These are phyloP conservation scores for Dothideomycetes sp. DNA, from an alignment of 2,329 filamentous ascomycete species.

Conservation along the genomic window DNA sequence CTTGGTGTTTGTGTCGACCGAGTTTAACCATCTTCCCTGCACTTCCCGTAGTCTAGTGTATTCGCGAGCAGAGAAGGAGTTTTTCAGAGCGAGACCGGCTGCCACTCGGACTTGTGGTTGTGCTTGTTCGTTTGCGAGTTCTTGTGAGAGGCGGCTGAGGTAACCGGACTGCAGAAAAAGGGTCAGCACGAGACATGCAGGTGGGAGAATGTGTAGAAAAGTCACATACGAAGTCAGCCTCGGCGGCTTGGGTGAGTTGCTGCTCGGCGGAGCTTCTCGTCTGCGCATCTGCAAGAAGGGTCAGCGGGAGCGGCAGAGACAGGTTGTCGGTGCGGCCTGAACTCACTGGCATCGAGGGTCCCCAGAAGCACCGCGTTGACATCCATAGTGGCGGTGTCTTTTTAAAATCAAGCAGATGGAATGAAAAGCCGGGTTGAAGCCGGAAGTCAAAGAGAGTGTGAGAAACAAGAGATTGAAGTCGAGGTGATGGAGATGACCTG, in stretches of 20 bases:
- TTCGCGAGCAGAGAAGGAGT: conserved; percentile 93
- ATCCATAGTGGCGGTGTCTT: conserved; percentile 56
- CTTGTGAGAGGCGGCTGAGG: conserved; percentile 81
- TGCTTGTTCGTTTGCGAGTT: conserved; percentile 83
- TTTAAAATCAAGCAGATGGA: neutral
- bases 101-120: conserved; percentile 80
- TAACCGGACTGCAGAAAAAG: conserved; percentile 62
- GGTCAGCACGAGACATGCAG: conserved; percentile 17
- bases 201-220: conserved; percentile 22
- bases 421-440: neutral
- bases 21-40: conserved; percentile 84
- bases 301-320: neutral
- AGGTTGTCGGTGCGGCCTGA: conserved; percentile 23
- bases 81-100: conserved; percentile 93
- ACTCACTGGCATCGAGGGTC: conserved; percentile 86
- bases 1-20: conserved; percentile 74
- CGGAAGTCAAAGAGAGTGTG: neutral
- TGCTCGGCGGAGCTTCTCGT: conserved; percentile 87
- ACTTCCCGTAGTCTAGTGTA: conserved; percentile 76
- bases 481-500: neutral
- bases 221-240: conserved; percentile 86
- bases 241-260: conserved; percentile 83
- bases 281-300: conserved; percentile 58
- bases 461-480: neutral
- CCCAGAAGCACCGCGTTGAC: conserved; percentile 96